Conservation (phyloP, 1,284 basidiomycete genomes). For the Gomphus bonarii region DNA sequence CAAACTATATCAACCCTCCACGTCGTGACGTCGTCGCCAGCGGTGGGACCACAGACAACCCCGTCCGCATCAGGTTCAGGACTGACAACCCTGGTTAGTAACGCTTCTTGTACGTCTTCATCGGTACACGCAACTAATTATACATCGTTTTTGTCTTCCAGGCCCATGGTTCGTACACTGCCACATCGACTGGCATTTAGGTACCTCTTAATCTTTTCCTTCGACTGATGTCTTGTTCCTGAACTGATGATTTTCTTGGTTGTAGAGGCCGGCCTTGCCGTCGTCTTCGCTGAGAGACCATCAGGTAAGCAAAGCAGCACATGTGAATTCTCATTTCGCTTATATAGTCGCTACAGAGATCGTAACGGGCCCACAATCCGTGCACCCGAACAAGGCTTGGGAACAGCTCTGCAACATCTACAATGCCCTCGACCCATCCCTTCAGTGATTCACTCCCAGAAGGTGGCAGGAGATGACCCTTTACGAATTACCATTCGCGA, state of each 20-base stretch:
- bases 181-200: conserved; percentile 10
- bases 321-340: not conserved
- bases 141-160: not conserved
- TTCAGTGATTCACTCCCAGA: not conserved
- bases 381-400: not conserved
- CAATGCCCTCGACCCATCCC: not conserved
- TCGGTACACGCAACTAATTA: too few species aligned
- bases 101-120: too few species aligned
- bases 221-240: not conserved
- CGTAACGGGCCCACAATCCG: not conserved
- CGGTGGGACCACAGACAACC: not conserved
- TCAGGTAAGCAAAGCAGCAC: not conserved
- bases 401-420: conserved; percentile 5
- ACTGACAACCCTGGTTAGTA: conserved; percentile 8
- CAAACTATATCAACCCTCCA: conserved; percentile 15
- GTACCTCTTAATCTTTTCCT: not conserved
- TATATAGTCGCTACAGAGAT: not conserved
- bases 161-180: conserved; percentile 8
- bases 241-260: not conserved
- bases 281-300: conserved; percentile 7
- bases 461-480: too few species aligned
- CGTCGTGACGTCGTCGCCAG: conserved; percentile 13
- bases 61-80: conserved; percentile 2
- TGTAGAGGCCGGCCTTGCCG: conserved; percentile 3
- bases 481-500: too few species aligned